Conservation (phyloP, 2,329 filamentous ascomycete species). For the Raffaelea ambrosiae region DNA sequence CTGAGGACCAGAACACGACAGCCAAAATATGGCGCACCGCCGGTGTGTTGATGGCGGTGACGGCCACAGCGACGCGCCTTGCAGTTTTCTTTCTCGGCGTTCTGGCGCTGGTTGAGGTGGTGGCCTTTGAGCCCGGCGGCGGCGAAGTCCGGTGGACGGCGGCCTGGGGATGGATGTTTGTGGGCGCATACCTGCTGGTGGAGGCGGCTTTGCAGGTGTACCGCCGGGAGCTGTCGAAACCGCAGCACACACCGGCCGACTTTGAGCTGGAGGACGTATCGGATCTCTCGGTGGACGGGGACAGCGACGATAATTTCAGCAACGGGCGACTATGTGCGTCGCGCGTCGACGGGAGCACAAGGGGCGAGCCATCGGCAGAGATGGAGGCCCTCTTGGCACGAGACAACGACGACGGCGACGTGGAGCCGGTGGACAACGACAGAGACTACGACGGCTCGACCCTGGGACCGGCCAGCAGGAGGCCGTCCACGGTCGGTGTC, state of each 20-base stretch:
- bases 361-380: too few species aligned
- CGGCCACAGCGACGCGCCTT: not conserved
- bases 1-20: too few species aligned
- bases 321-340: too few species aligned
- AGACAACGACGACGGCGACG: not conserved
- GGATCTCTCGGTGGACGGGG: not conserved
- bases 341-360: too few species aligned
- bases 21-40: too few species aligned
- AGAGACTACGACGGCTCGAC: not conserved
- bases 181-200: not conserved
- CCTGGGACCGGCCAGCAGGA: not conserved
- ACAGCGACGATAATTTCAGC: not conserved
- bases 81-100: not conserved
- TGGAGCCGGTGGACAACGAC: not conserved
- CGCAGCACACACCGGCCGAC: slow-evolving; percentile 3
- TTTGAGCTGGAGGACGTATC: slow-evolving; percentile 7
- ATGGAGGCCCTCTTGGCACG: too few species aligned
- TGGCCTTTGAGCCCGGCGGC: slow-evolving; percentile 2
- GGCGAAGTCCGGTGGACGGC: slow-evolving; percentile 5
- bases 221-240: not conserved
- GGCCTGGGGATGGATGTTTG: slow-evolving; percentile 5
- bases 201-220: not conserved
- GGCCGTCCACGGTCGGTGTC: too few species aligned
- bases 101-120: not conserved
- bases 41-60: too few species aligned